Conservation (phyloP, 306 rosid genomes). For the Rosa persica region DNA sequence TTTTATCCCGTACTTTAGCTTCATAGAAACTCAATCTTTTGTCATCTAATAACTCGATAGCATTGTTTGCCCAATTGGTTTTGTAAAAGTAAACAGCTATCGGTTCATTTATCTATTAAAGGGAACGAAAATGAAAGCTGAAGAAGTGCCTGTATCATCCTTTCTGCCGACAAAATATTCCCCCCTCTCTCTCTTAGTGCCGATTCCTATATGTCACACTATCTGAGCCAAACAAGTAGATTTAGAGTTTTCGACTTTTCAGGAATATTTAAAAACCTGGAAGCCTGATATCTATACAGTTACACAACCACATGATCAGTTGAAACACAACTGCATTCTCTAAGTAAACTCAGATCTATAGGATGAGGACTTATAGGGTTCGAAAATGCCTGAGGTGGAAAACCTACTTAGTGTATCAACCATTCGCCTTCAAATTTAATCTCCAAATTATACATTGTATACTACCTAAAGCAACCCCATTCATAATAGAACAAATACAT, state of each 20-base stretch:
- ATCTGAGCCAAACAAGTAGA: background rate
- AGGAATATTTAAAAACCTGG: background rate
- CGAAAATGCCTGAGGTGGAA: background rate
- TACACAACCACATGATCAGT: background rate
- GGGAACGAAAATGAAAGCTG: background rate
- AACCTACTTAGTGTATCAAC: background rate
- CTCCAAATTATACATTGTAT: background rate
- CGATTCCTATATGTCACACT: background rate
- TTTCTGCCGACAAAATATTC: background rate
- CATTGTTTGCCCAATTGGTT: background rate
- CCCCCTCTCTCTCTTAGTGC: background rate
- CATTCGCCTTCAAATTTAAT: background rate
- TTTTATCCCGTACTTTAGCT: background rate
- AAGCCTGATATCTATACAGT: background rate
- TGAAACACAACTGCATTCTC: background rate
- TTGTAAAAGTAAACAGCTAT: background rate
- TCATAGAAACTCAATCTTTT: background rate
- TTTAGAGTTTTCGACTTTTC: background rate
- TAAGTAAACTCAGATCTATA: background rate
- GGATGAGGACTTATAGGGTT: background rate
- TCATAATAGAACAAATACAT: background rate
- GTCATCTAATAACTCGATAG: background rate
- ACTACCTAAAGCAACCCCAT: too few relatives aligned
- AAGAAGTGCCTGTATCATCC: background rate
- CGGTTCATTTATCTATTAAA: background rate